phyloP scores from a whole-genome alignment of 1,139 yeast species.

The Candida buenavistaensis region DNA sequence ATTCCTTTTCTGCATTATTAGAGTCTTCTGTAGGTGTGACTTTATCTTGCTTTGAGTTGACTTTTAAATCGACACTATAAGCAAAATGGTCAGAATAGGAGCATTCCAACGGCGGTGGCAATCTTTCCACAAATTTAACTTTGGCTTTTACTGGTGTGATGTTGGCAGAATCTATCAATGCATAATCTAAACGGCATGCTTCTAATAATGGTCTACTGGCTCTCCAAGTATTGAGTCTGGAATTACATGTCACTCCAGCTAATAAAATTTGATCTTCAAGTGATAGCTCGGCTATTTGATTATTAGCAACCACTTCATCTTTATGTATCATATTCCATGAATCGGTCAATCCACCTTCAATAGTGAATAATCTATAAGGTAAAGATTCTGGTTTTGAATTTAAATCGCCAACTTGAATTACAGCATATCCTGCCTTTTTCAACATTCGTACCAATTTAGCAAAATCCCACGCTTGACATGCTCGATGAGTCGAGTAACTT shows the following conservation, averaged over 20 bases:
- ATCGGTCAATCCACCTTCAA: conserved; percentile 70
- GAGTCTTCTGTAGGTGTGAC: not conserved
- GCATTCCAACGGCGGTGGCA: conserved; percentile 56
- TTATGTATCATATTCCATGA: conserved; percentile 74
- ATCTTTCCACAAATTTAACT: conserved; percentile 70
- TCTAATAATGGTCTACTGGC: conserved; percentile 57
- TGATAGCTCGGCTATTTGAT: conserved; percentile 48
- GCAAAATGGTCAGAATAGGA: conserved; percentile 96
- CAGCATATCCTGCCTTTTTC: conserved; percentile 75
- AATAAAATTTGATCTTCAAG: conserved; percentile 66
- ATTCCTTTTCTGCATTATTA: conserved; percentile 19
- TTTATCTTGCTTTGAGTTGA: conserved; percentile 15
- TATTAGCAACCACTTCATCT: conserved; percentile 27
- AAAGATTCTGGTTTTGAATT: conserved; percentile 86
- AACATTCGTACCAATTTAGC: conserved; percentile 64
- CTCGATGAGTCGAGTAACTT: conserved; percentile 84
- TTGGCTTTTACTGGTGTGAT: conserved; percentile 58
- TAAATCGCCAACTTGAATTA: conserved; percentile 88
- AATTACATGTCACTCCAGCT: conserved; percentile 92
- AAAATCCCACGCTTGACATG: conserved; percentile 97
- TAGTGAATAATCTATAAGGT: conserved; percentile 72
- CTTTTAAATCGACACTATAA: conserved; percentile 55
- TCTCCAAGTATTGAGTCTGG: conserved; percentile 86
- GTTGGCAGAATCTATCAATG: conserved; percentile 62
- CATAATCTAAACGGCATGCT: conserved; percentile 91